Conservation (phyloP, 148 eudicot genomes). For the Rhododendron molle region DNA sequence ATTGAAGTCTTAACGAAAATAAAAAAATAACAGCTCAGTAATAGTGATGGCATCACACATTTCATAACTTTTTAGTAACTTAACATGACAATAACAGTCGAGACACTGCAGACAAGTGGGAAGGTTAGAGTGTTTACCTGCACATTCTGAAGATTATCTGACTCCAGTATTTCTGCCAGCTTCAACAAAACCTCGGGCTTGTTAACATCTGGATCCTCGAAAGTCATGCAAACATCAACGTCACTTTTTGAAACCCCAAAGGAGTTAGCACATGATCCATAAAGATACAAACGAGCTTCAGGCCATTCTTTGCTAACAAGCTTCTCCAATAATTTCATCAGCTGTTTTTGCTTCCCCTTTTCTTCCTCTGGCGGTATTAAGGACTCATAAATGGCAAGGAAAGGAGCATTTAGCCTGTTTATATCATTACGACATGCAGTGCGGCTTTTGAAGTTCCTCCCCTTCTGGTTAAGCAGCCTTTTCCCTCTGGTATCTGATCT, state of each 20-base stretch:
- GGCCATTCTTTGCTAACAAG: conserved; percentile 91
- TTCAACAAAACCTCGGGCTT: conserved; percentile 72
- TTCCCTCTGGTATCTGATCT: conserved; percentile 86
- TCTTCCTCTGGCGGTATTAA: conserved; percentile 86
- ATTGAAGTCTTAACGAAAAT: background rate
- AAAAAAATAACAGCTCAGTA: background rate
- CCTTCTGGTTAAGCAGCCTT: conserved; percentile 56
- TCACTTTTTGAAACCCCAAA: conserved; percentile 94
- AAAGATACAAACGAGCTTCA: conserved; percentile 62
- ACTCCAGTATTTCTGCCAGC: conserved; percentile 75
- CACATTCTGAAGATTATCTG: conserved; percentile 78
- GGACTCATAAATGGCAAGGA: conserved; percentile 62
- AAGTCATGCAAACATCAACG: conserved; percentile 81
- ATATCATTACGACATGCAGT: conserved; percentile 64
- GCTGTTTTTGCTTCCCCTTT: conserved; percentile 71
- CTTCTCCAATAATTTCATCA: conserved; percentile 59
- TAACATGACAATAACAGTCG: background rate
- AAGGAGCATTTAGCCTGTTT: conserved; percentile 41
- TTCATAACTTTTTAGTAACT: background rate
- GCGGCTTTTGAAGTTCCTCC: conserved; percentile 47
- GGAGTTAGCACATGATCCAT: conserved; percentile 96
- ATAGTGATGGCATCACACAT: background rate
- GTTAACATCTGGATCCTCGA: conserved; percentile 50
- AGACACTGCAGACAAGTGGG: background rate
- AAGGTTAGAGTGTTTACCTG: conserved; percentile 44